A percentile compares a stretch with the other conserved stretches of the same genome.
phyloP scores from a whole-genome alignment of 2,329 filamentous ascomycete species.

The Ophiostoma ulmi region DNA sequence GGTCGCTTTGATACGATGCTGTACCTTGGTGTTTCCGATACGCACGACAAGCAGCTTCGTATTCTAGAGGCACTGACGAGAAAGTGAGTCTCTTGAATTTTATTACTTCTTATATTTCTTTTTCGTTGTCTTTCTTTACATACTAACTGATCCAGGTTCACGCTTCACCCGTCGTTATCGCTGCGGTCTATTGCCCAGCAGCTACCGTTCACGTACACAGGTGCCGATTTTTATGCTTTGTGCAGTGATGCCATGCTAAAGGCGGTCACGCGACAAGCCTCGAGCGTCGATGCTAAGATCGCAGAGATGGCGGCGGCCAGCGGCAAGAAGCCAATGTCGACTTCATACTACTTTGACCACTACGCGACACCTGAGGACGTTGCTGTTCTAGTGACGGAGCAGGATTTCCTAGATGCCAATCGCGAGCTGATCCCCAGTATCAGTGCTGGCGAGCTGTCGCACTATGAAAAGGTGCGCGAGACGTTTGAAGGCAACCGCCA shows the following conservation, averaged over 20 bases:
- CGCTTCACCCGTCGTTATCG: slow-evolving; percentile 72
- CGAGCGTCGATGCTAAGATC: slow-evolving; percentile 78
- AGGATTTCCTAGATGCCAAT: slow-evolving; percentile 79
- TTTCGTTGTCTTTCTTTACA: background rate
- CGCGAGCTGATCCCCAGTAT: slow-evolving; percentile 88
- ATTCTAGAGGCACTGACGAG: slow-evolving; percentile 91
- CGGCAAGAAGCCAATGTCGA: slow-evolving; percentile 56
- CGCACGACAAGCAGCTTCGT: slow-evolving; percentile 90
- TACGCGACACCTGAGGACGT: slow-evolving; percentile 76
- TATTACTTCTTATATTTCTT: slow-evolving; percentile 42
- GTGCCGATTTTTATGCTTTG: slow-evolving; percentile 92
- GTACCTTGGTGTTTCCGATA: slow-evolving; percentile 92
- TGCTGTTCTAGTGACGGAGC: slow-evolving; percentile 79
- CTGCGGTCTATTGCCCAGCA: slow-evolving; percentile 66
- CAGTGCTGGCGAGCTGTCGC: slow-evolving; percentile 81
- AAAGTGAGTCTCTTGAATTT: slow-evolving; percentile 48
- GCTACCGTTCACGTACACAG: slow-evolving; percentile 93
- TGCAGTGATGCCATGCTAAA: slow-evolving; percentile 99
- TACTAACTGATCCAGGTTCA: slow-evolving; percentile 51
- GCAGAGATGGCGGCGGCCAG: slow-evolving; percentile 53
- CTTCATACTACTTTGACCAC: slow-evolving; percentile 95
- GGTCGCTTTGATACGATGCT: slow-evolving; percentile 98
- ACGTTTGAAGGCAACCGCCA: slow-evolving; percentile 67
- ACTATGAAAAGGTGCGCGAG: slow-evolving; percentile 79
- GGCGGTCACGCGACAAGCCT: slow-evolving; percentile 86